These are phyloP conservation scores for Fraxinus baroniana DNA, from an alignment of 305 asterid genomes.

Conservation along the genomic window DNA sequence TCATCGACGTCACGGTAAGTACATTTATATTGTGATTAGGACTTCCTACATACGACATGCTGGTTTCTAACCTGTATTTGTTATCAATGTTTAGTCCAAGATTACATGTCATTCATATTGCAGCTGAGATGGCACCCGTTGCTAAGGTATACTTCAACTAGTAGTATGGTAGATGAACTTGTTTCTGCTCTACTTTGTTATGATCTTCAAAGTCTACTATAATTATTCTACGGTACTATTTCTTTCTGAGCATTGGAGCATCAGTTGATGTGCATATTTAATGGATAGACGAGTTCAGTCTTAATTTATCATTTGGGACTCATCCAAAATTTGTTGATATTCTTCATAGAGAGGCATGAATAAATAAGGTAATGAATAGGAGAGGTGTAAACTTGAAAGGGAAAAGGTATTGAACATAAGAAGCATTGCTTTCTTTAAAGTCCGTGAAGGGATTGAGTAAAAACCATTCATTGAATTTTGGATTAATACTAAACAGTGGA, in stretches of 20 bases:
- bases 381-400: not conserved
- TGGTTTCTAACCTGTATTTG: constrained; percentile 31
- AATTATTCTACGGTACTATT: not conserved
- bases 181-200: constrained; percentile 10
- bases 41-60: constrained; percentile 5
- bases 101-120: constrained; percentile 87
- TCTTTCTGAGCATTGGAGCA: not conserved
- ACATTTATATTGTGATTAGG: constrained; percentile 1
- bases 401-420: not conserved
- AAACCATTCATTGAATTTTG: not conserved
- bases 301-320: not conserved
- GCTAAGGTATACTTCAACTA: constrained; percentile 73
- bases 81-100: constrained; percentile 55
- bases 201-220: not conserved
- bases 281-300: not conserved
- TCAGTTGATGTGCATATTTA: not conserved
- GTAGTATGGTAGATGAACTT: not conserved
- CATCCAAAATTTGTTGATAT: not conserved
- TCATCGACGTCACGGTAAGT: constrained; percentile 57
- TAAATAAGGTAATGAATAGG: not conserved
- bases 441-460: not conserved
- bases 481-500: not conserved
- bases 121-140: constrained; percentile 99
- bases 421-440: not conserved
- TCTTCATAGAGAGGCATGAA: not conserved